Percentiles rank a stretch among this genome's conserved stretches.
phyloP scores from a whole-genome alignment of 2,329 filamentous ascomycete species.

The Xylaria sp. region DNA sequence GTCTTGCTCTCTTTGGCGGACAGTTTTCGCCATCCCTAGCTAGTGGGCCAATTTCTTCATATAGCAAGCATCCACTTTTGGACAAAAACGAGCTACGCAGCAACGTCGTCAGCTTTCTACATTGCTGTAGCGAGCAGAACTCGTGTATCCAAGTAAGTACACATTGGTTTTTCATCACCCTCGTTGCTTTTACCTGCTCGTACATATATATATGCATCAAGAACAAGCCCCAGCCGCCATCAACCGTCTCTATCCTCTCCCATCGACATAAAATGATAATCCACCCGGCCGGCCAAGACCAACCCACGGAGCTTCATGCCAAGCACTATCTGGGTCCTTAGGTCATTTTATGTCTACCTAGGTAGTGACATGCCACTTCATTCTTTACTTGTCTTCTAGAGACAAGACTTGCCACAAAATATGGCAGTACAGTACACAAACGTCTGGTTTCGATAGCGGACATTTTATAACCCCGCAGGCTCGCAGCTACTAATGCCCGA shows the following conservation, averaged over 20 bases:
- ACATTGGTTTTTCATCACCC: background rate
- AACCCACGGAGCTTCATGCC: slow-evolving; percentile 33
- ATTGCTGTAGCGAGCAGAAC: slow-evolving; percentile 15
- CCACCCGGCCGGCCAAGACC: slow-evolving; percentile 35
- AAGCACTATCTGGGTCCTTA: slow-evolving; percentile 28
- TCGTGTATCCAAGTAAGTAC: slow-evolving; percentile 25
- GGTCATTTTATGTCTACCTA: slow-evolving; percentile 30
- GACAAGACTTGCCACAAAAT: slow-evolving; percentile 16
- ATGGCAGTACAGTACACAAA: slow-evolving; percentile 15
- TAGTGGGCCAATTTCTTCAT: slow-evolving; percentile 30
- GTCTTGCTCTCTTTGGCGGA: slow-evolving; percentile 10
- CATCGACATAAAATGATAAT: slow-evolving; percentile 22
- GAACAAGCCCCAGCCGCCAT: slow-evolving; percentile 22
- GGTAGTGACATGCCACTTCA: slow-evolving; percentile 29
- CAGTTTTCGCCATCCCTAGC: slow-evolving; percentile 26
- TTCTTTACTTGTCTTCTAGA: slow-evolving; percentile 20
- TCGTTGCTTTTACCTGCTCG: background rate
- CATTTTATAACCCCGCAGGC: slow-evolving; percentile 30
- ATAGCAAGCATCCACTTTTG: slow-evolving; percentile 23
- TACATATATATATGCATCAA: slow-evolving; percentile 16
- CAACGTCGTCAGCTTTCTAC: slow-evolving; percentile 14
- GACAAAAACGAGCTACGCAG: slow-evolving; percentile 17
- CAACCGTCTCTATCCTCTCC: slow-evolving; percentile 18
- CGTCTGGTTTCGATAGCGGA: slow-evolving; percentile 21
- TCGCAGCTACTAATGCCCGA: slow-evolving; percentile 26